A percentile compares a stretch with the other conserved stretches of the same genome.
phyloP scores from a whole-genome alignment of 2,329 filamentous ascomycete species.

The Rhynchosporium graminicola region DNA sequence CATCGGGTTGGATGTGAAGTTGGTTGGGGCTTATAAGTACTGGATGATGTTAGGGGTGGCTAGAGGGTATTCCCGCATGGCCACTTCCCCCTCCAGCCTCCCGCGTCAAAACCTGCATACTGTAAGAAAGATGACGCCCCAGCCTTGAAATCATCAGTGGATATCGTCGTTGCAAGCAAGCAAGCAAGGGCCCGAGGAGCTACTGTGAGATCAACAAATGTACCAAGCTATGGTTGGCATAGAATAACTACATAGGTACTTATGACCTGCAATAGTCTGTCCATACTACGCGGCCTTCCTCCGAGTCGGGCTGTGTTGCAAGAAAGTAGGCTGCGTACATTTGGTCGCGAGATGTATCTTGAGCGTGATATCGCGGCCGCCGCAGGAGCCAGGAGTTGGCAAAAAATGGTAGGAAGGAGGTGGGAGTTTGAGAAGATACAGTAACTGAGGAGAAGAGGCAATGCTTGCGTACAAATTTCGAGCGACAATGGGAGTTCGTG shows the following conservation, averaged over 20 bases:
- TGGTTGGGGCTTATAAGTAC: neutral
- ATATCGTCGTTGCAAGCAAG: constrained; percentile 3
- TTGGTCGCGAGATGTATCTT: neutral
- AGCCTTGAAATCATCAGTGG: constrained; percentile 18
- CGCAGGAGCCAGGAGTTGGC: constrained; percentile 16
- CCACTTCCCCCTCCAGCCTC: constrained; percentile 9
- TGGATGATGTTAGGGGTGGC: neutral
- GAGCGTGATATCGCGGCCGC: constrained; percentile 1
- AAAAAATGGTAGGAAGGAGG: neutral
- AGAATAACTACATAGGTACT: too few species aligned
- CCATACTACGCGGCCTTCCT: neutral
- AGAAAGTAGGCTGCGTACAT: neutral
- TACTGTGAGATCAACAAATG: neutral
- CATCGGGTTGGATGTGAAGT: neutral
- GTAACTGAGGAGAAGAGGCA: too few species aligned
- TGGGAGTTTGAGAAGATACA: neutral
- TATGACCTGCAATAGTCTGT: too few species aligned
- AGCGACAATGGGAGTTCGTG: too few species aligned
- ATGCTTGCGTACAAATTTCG: too few species aligned
- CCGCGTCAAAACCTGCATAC: constrained; percentile 17
- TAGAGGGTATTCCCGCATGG: constrained; percentile 9
- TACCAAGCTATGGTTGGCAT: neutral
- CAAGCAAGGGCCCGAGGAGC: neutral
- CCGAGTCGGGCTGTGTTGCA: constrained; percentile 2
- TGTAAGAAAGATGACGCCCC: neutral